Base-by-base conservation (phyloP, 2,329 filamentous ascomycete genomes). In the Albifimbria verrucaria region DNA sequence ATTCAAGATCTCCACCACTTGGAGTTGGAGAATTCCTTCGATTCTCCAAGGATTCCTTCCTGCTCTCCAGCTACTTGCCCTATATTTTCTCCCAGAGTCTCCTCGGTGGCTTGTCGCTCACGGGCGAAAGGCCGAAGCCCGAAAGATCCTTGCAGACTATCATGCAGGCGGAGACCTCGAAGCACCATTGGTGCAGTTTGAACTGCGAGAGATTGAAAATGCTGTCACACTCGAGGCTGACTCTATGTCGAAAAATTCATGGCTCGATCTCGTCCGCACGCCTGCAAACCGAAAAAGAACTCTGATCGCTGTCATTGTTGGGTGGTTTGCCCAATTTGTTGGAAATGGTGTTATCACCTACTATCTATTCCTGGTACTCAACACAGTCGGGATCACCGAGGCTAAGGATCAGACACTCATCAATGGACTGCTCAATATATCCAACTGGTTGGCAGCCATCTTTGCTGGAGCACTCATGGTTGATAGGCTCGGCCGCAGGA, bases 121-220 rank as follows among this genome's bases (percentile, higher is more conserved):
- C 21, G 69, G 67, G 24, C 65, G 65, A 22, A 56, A 64, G 21
- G 65, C 65, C 32, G 65, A 74, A 24, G 72, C 74, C 4, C 64
- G 63, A 25, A 62, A 65, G 12, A 68, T 77, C 9, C 63, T 77
- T 2, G 65, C 60, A 4, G 67, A 65, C 3, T 75, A 74, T 42
- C 75, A 77, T 41, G 68, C 72, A 1, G 75, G 75, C 18, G 73
- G 72, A 2, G 70, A 77, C 44, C 54, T 60, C 0, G 54, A 65
- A 15, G 68, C 75, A 12, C 69, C 72, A 1, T 66, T 78, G 2
- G 74, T 77, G 0, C 55, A 61, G 0, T 65, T 75, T 6, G 69
- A 77, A 53, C 67, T 76, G 62, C 67, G 66, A 11, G 72, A 77
- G 51, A 77, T 77, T 58, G 57, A 68, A 20, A 55, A 66, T 22